phyloP scores from a whole-genome alignment of 345 rosid genomes.

The Hevea brasiliensis region DNA sequence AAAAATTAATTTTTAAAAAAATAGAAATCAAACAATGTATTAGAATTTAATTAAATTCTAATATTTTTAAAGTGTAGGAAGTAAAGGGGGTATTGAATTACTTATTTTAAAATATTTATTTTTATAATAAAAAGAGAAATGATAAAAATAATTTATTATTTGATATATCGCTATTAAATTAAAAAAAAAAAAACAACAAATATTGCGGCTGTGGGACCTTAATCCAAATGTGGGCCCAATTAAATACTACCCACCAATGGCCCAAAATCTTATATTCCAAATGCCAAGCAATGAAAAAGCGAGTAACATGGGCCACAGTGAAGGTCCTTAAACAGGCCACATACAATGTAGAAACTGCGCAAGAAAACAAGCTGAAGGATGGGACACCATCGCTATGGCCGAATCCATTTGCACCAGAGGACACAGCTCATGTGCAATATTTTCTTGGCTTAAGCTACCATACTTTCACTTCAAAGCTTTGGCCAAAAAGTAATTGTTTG shows the following conservation, averaged over 20 bases:
- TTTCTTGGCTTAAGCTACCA: slow-evolving; percentile 4
- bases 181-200: not conserved
- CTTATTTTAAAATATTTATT: slow-evolving; percentile 5
- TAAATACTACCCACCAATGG: not conserved
- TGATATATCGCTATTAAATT: not conserved
- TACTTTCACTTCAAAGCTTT: not conserved
- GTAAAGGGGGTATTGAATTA: not conserved
- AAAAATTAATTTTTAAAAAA: too few species aligned
- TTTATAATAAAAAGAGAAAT: too few species aligned
- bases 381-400: slow-evolving; percentile 31
- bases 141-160: slow-evolving; percentile 23
- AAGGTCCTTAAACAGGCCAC: slow-evolving; percentile 14
- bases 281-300: too few species aligned
- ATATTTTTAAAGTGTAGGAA: too few species aligned
- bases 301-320: too few species aligned
- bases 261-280: not conserved
- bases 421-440: slow-evolving; percentile 41
- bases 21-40: too few species aligned
- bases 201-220: slow-evolving; percentile 15
- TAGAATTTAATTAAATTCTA: too few species aligned
- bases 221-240: slow-evolving; percentile 12
- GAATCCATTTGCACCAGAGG: slow-evolving; percentile 5
- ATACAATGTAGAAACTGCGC: slow-evolving; percentile 26
- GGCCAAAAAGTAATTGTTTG: not conserved
- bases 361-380: slow-evolving; percentile 19